phyloP scores from a whole-genome alignment of 192 early-diverging fungal species.

The Allomyces arbusculus region DNA sequence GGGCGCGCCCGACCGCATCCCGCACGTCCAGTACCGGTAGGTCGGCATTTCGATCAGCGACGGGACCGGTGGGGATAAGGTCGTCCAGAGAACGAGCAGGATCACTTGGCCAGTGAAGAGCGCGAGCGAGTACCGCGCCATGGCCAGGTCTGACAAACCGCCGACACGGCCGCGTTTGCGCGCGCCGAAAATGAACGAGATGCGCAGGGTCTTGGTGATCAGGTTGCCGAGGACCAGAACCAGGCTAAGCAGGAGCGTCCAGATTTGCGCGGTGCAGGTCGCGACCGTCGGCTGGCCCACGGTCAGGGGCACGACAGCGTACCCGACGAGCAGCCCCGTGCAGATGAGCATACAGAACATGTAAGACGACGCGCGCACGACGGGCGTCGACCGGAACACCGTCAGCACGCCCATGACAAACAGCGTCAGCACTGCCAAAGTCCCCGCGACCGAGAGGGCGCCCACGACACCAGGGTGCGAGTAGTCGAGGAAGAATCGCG shows the following conservation, averaged over 20 bases:
- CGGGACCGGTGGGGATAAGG: background rate
- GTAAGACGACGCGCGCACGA: background rate
- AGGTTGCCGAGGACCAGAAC: background rate
- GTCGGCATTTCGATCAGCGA: background rate
- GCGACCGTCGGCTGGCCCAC: background rate
- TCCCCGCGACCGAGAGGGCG: background rate
- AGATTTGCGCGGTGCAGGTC: background rate
- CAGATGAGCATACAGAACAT: background rate
- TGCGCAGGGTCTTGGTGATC: background rate
- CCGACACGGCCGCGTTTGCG: background rate
- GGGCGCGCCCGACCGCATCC: background rate
- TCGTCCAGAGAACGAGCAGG: background rate
- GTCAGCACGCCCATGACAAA: background rate
- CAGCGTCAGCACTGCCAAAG: background rate
- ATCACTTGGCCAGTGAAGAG: background rate
- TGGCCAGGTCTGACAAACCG: background rate
- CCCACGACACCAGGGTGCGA: background rate
- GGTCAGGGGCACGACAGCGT: background rate
- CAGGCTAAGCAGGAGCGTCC: background rate
- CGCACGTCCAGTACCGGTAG: background rate
- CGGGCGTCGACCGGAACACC: background rate
- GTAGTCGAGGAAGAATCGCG: background rate
- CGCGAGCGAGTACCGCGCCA: background rate
- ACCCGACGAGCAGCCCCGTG: background rate
- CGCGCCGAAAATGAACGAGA: background rate